A percentile compares a stretch with the other conserved stretches of the same genome.
Conservation (phyloP, 2,329 filamentous ascomycete species). For the Xylariaceae sp. region DNA sequence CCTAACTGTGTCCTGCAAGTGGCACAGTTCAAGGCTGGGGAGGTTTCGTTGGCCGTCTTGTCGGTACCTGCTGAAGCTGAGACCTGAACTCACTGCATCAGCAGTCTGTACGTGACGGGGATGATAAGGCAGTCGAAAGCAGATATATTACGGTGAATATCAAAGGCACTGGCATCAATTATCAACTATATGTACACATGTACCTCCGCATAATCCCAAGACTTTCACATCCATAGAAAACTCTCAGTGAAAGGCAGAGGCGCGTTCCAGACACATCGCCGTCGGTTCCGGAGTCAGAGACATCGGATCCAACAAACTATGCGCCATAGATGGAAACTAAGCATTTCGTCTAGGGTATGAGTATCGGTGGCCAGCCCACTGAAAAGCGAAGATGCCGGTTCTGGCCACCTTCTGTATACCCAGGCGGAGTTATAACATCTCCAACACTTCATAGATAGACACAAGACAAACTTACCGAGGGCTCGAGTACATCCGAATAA, state of each 20-base stretch:
- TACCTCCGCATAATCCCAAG: conserved; percentile 41
- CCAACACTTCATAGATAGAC: conserved; percentile 7
- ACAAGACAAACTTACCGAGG: conserved; percentile 37
- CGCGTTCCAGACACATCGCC: conserved; percentile 31
- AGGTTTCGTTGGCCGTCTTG: neutral
- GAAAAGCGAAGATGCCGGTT: conserved; percentile 40
- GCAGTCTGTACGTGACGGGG: neutral
- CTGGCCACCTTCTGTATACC: conserved; percentile 63
- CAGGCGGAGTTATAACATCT: conserved; percentile 23
- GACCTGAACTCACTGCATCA: conserved; percentile 12
- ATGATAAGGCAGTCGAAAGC: neutral
- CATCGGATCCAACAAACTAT: conserved; percentile 18
- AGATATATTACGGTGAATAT: neutral
- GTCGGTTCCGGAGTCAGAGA: conserved; percentile 36
- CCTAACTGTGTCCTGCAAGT: conserved; percentile 46
- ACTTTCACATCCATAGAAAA: conserved; percentile 46
- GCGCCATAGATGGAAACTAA: conserved; percentile 34
- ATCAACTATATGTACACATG: conserved; percentile 16
- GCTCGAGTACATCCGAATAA: conserved; percentile 57
- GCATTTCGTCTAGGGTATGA: conserved; percentile 57
- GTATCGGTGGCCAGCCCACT: conserved; percentile 64
- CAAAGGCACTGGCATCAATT: conserved; percentile 2
- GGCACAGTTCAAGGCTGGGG: conserved; percentile 39
- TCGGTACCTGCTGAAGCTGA: neutral
- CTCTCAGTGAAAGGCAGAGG: conserved; percentile 43